Evolutionary conservation across 352 stramenopile genomes (phyloP).

Genomic region (Halophytophthora polymorphica): DNA sequence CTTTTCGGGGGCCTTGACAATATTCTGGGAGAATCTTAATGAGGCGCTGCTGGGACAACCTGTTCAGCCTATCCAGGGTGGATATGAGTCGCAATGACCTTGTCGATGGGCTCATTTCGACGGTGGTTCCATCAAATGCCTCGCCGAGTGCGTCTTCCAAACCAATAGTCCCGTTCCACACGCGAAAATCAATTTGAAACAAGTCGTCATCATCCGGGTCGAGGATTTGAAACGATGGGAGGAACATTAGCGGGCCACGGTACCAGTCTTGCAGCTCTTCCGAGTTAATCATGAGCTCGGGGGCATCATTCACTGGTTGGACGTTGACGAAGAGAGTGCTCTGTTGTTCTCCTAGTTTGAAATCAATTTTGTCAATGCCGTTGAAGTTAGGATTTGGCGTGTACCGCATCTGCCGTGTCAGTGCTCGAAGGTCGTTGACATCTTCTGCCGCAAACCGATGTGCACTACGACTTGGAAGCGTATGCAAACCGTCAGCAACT

Average conservation of each 20-base stretch:
- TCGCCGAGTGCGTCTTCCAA: constrained; percentile 10
- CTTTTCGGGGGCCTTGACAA: not conserved
- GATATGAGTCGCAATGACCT: constrained; percentile 18
- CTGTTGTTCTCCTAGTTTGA: constrained; percentile 7
- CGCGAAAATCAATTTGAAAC: constrained; percentile 28
- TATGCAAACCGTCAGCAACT: constrained; percentile 1
- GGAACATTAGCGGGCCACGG: constrained; percentile 18
- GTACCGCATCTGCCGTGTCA: constrained; percentile 17
- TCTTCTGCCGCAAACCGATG: constrained; percentile 10
- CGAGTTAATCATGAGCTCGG: constrained; percentile 20
- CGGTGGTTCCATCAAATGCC: constrained; percentile 29
- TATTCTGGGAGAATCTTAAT: constrained; percentile 20
- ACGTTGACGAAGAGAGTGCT: constrained; percentile 38
- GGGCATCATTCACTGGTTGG: constrained; percentile 21
- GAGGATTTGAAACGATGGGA: constrained; percentile 28
- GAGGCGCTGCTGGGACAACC: constrained; percentile 20
- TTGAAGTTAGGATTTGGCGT: constrained; percentile 19
- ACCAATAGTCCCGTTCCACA: constrained; percentile 23
- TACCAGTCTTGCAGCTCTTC: constrained; percentile 23
- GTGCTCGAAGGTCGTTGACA: constrained; percentile 2
- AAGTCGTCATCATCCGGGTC: constrained; percentile 35
- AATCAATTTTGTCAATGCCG: constrained; percentile 21
- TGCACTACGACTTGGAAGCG: constrained; percentile 4
- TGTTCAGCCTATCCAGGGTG: constrained; percentile 26
- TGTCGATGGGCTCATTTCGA: constrained; percentile 5